A percentile compares a stretch with the other conserved stretches of the same genome.
Conservation (phyloP, 1,139 yeast genomes). For the Geotrichum fermentans region DNA sequence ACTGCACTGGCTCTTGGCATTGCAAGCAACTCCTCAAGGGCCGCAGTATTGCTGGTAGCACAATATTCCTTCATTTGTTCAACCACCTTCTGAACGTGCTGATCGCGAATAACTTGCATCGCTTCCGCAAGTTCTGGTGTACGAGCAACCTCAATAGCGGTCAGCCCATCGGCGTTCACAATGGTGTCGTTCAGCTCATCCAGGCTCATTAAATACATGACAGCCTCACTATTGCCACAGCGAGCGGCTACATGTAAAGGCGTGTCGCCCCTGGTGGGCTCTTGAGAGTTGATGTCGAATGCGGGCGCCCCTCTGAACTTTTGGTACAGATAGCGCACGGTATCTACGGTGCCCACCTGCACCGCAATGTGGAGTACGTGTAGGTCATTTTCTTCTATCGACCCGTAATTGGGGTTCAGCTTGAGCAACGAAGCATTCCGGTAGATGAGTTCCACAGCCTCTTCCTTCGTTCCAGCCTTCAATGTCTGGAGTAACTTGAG, state of each 20-base stretch:
- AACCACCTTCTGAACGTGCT: conserved; percentile 74
- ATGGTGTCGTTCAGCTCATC: conserved; percentile 79
- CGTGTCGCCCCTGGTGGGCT: conserved; percentile 65
- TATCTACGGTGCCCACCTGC: conserved; percentile 69
- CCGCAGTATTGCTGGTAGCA: conserved; percentile 60
- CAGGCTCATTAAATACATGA: conserved; percentile 57
- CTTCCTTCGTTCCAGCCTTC: conserved; percentile 32
- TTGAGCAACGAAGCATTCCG: conserved; percentile 24
- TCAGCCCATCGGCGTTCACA: conserved; percentile 61
- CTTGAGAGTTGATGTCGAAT: conserved; percentile 60
- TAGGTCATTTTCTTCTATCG: conserved; percentile 35
- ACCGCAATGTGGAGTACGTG: conserved; percentile 73
- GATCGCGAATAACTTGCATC: conserved; percentile 77
- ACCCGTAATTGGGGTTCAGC: conserved; percentile 10
- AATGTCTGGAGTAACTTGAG: conserved; percentile 39
- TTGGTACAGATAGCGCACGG: conserved; percentile 44
- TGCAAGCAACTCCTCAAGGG: conserved; percentile 60
- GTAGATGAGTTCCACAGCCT: conserved; percentile 28
- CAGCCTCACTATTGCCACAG: conserved; percentile 70
- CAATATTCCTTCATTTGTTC: conserved; percentile 64
- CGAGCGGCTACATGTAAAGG: conserved; percentile 85
- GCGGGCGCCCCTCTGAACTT: conserved; percentile 38
- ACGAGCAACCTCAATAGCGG: conserved; percentile 72
- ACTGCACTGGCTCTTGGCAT: conserved; percentile 76
- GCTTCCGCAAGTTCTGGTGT: conserved; percentile 62